Evolutionary conservation across 805 yeast species (phyloP).

Genomic region (Yarrowia sp.): DNA sequence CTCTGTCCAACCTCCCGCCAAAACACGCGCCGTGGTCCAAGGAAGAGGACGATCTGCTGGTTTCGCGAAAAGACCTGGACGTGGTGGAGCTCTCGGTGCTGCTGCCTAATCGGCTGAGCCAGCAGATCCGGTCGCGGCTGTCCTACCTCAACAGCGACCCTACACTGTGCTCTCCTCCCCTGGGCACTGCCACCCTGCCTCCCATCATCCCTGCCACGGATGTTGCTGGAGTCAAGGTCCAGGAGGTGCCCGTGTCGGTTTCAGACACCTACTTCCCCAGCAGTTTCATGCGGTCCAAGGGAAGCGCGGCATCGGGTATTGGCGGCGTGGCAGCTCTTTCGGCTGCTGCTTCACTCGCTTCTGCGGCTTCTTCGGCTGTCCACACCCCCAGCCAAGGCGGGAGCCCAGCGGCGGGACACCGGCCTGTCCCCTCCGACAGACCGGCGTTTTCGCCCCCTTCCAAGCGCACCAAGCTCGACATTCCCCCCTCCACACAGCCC

Average conservation of each 20-base stretch:
- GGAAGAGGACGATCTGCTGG: slow-evolving; percentile 76
- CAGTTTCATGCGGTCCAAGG: slow-evolving; percentile 17
- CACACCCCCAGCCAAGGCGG: neutral
- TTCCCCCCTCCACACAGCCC: slow-evolving; percentile 37
- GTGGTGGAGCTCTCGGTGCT: slow-evolving; percentile 76
- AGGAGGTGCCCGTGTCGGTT: slow-evolving; percentile 35
- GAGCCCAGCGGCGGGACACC: slow-evolving; percentile 10
- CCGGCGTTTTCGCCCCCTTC: slow-evolving; percentile 4
- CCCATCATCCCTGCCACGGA: slow-evolving; percentile 33
- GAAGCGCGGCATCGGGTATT: slow-evolving; percentile 2
- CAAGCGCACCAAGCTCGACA: slow-evolving; percentile 33
- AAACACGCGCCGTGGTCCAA: slow-evolving; percentile 52
- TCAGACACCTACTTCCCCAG: slow-evolving; percentile 36
- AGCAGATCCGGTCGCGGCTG: slow-evolving; percentile 58
- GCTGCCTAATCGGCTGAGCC: slow-evolving; percentile 73
- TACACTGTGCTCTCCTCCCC: slow-evolving; percentile 20
- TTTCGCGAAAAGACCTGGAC: slow-evolving; percentile 64
- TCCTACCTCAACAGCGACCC: slow-evolving; percentile 33
- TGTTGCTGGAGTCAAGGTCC: slow-evolving; percentile 30
- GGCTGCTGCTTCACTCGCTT: neutral
- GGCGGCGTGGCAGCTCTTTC: slow-evolving; percentile 18
- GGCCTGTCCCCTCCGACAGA: neutral
- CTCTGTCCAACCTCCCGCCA: slow-evolving; percentile 40
- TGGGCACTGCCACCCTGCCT: slow-evolving; percentile 23
- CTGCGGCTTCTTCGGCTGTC: neutral